These are phyloP conservation scores for Xylaria polymorpha DNA, from an alignment of 2,329 filamentous ascomycete genomes.

Conservation along the genomic window DNA sequence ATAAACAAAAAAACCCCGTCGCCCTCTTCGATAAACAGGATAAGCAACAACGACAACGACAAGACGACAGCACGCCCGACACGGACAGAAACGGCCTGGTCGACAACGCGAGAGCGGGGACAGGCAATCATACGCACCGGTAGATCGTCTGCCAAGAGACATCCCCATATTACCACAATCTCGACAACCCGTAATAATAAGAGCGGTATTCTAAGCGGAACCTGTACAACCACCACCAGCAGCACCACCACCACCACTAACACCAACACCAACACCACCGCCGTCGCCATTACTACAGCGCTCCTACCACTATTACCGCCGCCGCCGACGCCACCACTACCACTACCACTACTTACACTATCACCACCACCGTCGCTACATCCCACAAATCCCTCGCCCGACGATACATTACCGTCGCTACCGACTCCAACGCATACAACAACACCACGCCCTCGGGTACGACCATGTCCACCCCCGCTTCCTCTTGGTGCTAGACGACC, in stretches of 20 bases:
- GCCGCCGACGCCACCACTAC: not conserved
- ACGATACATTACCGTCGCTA: not conserved
- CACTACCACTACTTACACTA: not conserved
- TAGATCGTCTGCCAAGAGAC: constrained; percentile 27
- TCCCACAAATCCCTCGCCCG: constrained; percentile 29
- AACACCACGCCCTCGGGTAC: not conserved
- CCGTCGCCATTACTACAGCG: not conserved
- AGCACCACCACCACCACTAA: not conserved
- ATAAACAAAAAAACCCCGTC: constrained; percentile 28
- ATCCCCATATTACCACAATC: constrained; percentile 36
- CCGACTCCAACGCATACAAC: not conserved
- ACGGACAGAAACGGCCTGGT: constrained; percentile 18
- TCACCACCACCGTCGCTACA: not conserved
- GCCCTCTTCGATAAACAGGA: not conserved
- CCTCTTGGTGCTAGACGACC: constrained; percentile 12
- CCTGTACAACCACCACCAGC: not conserved
- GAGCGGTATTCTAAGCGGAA: not conserved
- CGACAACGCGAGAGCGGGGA: constrained; percentile 25
- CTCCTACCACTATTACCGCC: not conserved
- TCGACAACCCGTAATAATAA: constrained; percentile 34
- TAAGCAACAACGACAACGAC: not conserved
- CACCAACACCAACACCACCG: not conserved
- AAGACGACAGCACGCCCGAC: not conserved
- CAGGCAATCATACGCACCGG: constrained; percentile 21
- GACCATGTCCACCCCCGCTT: constrained; percentile 1